A percentile compares a stretch with the other conserved stretches of the same genome.
Conservation (phyloP, 306 rosid species). For the Argentina anserina region DNA sequence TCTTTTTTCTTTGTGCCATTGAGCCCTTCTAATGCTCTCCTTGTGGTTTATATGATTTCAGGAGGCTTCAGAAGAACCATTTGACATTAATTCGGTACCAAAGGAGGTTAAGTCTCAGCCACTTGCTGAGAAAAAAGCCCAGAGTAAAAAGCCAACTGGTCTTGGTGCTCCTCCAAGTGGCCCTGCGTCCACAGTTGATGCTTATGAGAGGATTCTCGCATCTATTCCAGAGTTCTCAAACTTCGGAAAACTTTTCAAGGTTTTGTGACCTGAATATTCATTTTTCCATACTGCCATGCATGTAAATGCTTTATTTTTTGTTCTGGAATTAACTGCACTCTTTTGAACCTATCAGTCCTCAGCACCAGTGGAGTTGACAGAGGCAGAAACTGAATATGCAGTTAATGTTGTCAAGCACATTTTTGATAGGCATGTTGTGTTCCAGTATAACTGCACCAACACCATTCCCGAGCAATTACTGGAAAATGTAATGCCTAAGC, state of each 20-base stretch:
- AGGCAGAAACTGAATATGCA: constrained; percentile 95
- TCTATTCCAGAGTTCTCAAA: constrained; percentile 65
- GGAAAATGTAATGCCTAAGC: constrained; percentile 59
- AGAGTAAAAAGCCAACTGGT: constrained; percentile 85
- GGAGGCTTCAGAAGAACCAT: constrained; percentile 90
- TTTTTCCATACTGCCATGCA: constrained; percentile 12
- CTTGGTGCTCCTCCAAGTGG: constrained; percentile 78
- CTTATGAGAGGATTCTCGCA: constrained; percentile 72
- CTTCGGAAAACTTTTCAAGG: constrained; percentile 96
- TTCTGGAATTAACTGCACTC: constrained; percentile 13
- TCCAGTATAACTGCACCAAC: constrained; percentile 97
- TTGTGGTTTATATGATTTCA: constrained; percentile 38
- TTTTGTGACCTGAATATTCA: constrained; percentile 25
- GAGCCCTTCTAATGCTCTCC: constrained; percentile 30
- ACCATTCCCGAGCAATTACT: constrained; percentile 93
- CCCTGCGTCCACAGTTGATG: constrained; percentile 70
- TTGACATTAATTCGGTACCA: constrained; percentile 76
- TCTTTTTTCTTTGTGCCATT: constrained; percentile 7
- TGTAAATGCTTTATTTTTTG: constrained; percentile 11
- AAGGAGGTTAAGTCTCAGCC: constrained; percentile 88
- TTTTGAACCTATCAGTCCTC: constrained; percentile 64
- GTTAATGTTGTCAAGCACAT: constrained; percentile 94
- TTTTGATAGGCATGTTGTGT: constrained; percentile 79
- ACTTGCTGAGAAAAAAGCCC: constrained; percentile 86
- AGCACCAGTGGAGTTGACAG: constrained; percentile 94